Conservation (phyloP, 805 yeast species). For the Kodamaea neixiangensis region DNA sequence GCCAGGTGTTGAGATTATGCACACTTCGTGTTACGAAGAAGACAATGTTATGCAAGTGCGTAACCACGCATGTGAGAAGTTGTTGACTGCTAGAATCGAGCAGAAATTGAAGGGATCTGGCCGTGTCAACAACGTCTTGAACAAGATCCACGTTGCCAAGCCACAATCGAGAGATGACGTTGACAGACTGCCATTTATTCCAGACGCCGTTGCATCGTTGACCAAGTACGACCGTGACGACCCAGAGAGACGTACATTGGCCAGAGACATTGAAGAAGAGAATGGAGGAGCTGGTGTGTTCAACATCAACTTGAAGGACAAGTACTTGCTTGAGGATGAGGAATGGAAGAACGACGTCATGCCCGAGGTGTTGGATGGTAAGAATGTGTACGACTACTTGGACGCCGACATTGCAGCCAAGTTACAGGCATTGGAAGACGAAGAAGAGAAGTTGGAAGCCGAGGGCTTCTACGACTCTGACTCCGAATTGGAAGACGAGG, state of each 20-base stretch:
- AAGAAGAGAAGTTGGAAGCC: slow-evolving; percentile 88
- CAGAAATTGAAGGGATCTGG: slow-evolving; percentile 93
- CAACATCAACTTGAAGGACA: slow-evolving; percentile 90
- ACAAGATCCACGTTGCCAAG: slow-evolving; percentile 91
- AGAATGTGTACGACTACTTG: slow-evolving; percentile 94
- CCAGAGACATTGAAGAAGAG: slow-evolving; percentile 87
- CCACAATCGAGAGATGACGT: slow-evolving; percentile 89
- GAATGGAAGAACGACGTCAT: slow-evolving; percentile 97
- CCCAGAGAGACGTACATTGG: slow-evolving; percentile 78
- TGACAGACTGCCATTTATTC: slow-evolving; percentile 77
- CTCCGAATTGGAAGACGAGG: slow-evolving; percentile 58
- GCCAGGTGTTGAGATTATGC: slow-evolving; percentile 89
- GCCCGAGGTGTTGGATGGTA: slow-evolving; percentile 97
- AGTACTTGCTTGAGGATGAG: slow-evolving; percentile 88
- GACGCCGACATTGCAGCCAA: slow-evolving; percentile 95
- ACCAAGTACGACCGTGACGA: slow-evolving; percentile 76
- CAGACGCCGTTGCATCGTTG: slow-evolving; percentile 64
- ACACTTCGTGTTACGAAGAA: slow-evolving; percentile 90
- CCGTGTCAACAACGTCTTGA: slow-evolving; percentile 82
- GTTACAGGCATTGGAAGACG: slow-evolving; percentile 93
- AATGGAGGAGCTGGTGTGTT: slow-evolving; percentile 99
- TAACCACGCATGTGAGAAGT: slow-evolving; percentile 95
- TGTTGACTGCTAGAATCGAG: slow-evolving; percentile 93
- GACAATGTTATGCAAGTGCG: slow-evolving; percentile 95
- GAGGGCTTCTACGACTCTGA: slow-evolving; percentile 97